Conservation (phyloP, 2,329 filamentous ascomycete genomes). For the Colletotrichum costaricense region DNA sequence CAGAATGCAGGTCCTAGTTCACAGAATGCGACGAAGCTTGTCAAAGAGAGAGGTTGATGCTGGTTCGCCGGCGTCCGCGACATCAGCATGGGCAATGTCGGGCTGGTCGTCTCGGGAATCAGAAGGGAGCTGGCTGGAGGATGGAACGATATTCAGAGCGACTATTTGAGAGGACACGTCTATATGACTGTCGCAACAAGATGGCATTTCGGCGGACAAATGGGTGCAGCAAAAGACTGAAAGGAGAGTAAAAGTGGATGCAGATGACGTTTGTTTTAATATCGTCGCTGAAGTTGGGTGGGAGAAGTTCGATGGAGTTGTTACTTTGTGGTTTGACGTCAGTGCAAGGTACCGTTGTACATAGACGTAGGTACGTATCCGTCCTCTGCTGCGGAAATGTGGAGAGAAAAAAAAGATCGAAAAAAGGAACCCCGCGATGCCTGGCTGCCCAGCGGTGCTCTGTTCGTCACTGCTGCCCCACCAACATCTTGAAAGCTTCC, state of each 20-base stretch:
- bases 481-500: conserved; percentile 21
- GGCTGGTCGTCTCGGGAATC: neutral
- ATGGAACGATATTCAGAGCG: neutral
- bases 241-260: neutral
- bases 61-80: neutral
- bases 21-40: conserved; percentile 11
- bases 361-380: neutral
- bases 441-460: neutral
- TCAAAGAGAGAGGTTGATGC: conserved; percentile 2
- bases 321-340: neutral
- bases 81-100: neutral
- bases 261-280: neutral
- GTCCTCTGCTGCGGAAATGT: neutral
- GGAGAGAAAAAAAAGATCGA: neutral
- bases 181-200: neutral
- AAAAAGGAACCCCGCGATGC: conserved; percentile 25
- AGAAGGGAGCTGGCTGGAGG: neutral
- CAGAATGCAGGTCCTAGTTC: conserved; percentile 2
- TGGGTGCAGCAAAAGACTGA: neutral
- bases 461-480: conserved; percentile 20
- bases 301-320: neutral
- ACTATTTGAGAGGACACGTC: neutral
- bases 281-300: neutral
- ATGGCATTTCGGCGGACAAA: neutral
- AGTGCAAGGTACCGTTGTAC: neutral